phyloP scores from a whole-genome alignment of 2,329 filamentous ascomycete species.

The Curvularia spicifera region DNA sequence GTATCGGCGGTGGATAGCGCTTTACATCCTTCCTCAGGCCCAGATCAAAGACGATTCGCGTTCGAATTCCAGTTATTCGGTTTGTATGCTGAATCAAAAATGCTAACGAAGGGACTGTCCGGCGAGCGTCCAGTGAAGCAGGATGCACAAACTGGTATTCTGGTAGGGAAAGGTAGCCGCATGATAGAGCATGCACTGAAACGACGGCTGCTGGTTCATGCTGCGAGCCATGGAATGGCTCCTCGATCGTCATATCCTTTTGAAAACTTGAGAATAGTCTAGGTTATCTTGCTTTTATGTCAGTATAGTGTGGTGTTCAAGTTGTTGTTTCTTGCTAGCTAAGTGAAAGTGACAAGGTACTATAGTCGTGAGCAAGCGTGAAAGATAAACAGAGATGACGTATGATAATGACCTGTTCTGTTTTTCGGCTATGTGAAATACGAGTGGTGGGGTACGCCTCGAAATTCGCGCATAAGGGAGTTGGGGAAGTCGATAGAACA shows the following conservation, averaged over 20 bases:
- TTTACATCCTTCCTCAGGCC: slow-evolving; percentile 57
- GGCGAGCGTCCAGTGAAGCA: slow-evolving; percentile 52
- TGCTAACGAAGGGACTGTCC: slow-evolving; percentile 61
- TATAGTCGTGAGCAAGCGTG: background rate
- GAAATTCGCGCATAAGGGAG: background rate
- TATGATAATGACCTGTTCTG: background rate
- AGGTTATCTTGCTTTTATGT: background rate
- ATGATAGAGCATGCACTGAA: slow-evolving; percentile 48
- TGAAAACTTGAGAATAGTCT: background rate
- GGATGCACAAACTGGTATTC: slow-evolving; percentile 57
- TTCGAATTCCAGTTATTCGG: slow-evolving; percentile 41
- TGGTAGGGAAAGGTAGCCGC: slow-evolving; percentile 55
- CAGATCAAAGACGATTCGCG: slow-evolving; percentile 61
- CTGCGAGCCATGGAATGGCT: background rate
- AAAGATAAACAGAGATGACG: background rate
- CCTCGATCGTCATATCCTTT: background rate
- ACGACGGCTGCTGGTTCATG: slow-evolving; percentile 32
- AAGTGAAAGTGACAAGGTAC: background rate
- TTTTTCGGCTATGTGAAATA: background rate
- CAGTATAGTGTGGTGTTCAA: background rate
- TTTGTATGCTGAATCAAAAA: slow-evolving; percentile 61
- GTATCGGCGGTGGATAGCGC: slow-evolving; percentile 55
- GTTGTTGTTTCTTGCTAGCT: background rate
- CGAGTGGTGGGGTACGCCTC: background rate
- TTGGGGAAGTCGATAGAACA: background rate